These are phyloP conservation scores for Quercus ilex DNA, from an alignment of 306 rosid genomes.

Conservation along the genomic window DNA sequence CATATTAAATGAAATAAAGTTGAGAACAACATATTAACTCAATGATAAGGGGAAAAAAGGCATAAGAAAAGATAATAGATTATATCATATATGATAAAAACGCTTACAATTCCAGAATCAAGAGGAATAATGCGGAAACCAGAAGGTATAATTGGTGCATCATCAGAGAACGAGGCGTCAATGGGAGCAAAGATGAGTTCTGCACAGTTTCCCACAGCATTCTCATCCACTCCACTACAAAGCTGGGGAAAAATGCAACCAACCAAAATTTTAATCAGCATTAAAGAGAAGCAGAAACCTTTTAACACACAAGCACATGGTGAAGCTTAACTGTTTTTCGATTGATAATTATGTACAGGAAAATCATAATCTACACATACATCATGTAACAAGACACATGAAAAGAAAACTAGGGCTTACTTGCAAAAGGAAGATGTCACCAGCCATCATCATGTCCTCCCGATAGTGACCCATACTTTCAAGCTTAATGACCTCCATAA, in stretches of 20 bases:
- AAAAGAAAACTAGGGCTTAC: slow-evolving; percentile 40
- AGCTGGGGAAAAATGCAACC: slow-evolving; percentile 48
- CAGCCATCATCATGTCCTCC: slow-evolving; percentile 86
- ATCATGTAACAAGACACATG: background rate
- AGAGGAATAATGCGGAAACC: slow-evolving; percentile 96
- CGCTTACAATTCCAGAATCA: slow-evolving; percentile 61
- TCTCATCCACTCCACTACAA: slow-evolving; percentile 91
- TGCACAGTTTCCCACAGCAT: slow-evolving; percentile 74
- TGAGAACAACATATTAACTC: slow-evolving; percentile 6
- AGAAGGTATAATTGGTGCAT: slow-evolving; percentile 91
- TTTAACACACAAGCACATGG: background rate
- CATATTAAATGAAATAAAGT: background rate
- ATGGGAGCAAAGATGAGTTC: slow-evolving; percentile 97
- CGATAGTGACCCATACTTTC: slow-evolving; percentile 92
- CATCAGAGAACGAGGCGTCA: slow-evolving; percentile 95
- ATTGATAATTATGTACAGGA: background rate
- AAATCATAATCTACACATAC: slow-evolving; percentile 7
- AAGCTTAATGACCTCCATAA: slow-evolving; percentile 92
- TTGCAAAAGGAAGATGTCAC: slow-evolving; percentile 93
- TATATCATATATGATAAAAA: background rate
- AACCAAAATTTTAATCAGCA: slow-evolving; percentile 17
- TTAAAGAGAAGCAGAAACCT: background rate
- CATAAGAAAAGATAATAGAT: background rate
- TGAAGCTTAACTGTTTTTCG: background rate
- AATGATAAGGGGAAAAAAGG: background rate